phyloP scores from a whole-genome alignment of 208 protist genomes.

The Kentomonas sorsogonicus region DNA sequence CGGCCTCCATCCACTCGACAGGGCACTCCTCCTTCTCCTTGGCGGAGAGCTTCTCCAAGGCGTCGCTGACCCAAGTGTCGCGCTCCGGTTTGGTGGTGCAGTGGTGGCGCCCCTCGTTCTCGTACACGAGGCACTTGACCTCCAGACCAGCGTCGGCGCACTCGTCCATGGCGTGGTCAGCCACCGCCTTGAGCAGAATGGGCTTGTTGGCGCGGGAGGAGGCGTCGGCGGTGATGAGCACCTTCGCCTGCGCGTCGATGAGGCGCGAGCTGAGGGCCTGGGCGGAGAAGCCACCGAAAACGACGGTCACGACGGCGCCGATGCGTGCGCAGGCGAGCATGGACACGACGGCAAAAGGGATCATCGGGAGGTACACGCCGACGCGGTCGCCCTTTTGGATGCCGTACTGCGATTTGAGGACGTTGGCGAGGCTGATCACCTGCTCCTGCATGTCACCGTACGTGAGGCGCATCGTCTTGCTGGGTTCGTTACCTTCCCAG shows the following conservation, averaged over 20 bases:
- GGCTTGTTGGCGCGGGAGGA: constrained; percentile 80
- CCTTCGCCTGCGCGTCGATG: constrained; percentile 43
- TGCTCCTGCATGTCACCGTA: constrained; percentile 82
- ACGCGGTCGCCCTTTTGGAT: constrained; percentile 92
- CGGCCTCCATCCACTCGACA: constrained; percentile 88
- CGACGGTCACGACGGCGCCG: constrained; percentile 83
- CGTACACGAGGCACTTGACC: constrained; percentile 43
- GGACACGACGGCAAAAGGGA: constrained; percentile 79
- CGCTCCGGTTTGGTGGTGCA: constrained; percentile 51
- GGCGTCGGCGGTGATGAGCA: constrained; percentile 81
- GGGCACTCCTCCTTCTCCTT: constrained; percentile 28
- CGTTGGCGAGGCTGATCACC: constrained; percentile 86
- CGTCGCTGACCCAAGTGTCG: constrained; percentile 76
- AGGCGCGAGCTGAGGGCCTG: constrained; percentile 56
- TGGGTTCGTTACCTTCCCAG: constrained; percentile 83
- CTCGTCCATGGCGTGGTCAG: constrained; percentile 63
- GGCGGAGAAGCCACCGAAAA: constrained; percentile 83
- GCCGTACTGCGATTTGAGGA: constrained; percentile 81
- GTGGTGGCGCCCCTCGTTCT: constrained; percentile 34
- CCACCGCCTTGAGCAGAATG: constrained; percentile 87
- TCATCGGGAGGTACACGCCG: constrained; percentile 96
- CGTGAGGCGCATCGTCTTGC: constrained; percentile 47
- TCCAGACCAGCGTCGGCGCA: constrained; percentile 22
- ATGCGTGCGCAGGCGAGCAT: constrained; percentile 98
- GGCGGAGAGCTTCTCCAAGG: constrained; percentile 21